Base-by-base conservation (phyloP, 2,329 filamentous ascomycete species). In the Aaosphaeria pasadenensis region DNA sequence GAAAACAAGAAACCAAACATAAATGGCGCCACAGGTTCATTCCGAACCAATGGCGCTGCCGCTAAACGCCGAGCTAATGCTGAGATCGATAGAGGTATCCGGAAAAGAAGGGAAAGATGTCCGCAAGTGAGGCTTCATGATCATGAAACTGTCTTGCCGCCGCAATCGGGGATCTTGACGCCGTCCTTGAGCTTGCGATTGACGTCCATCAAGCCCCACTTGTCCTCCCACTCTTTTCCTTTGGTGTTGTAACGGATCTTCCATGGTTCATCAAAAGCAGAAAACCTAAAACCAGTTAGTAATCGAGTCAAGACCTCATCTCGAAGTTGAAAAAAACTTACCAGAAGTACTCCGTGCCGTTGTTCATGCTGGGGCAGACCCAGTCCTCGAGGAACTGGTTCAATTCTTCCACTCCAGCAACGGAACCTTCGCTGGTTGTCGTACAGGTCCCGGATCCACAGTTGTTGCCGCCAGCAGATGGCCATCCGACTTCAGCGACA, bases 241-340 rank as follows among this genome's bases (percentile, higher is more conserved):
- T 71, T 56, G 38, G 75, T 76, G 68, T 96, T 87, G 73, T 85
- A 96, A 13, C 71, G 64, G 47, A 87, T 76, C 75, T 97, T 96
- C 92, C 92, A 97, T 2, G 91, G 91, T 77, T 97, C 92, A 66
- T 97, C 92, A 67, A 96, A 97, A 7, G 91, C 90, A 66, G 91
- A 89, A 68, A 97, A 96, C 83, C 82, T 83, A 50, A 30, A 3
- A 24, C 17, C 17, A 24, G 17, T 24, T 24, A 24, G 17, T 24
- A 24, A 24, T n/a, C 33, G 30, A 28, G 11, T 13, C 17, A 24
- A 24, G 17, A 24, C 17, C 17, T 24, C 17, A 24, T 24, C 17
- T 24, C 17, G 17, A 24, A 24, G 17, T 2, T 2, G 17, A 2
- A 24, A 24, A 24, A 24, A 29, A 69, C 80, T 69, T 70, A 85